These are phyloP conservation scores for Magnusiomyces sp. DNA, from an alignment of 1,139 yeast species.

Conservation along the genomic window DNA sequence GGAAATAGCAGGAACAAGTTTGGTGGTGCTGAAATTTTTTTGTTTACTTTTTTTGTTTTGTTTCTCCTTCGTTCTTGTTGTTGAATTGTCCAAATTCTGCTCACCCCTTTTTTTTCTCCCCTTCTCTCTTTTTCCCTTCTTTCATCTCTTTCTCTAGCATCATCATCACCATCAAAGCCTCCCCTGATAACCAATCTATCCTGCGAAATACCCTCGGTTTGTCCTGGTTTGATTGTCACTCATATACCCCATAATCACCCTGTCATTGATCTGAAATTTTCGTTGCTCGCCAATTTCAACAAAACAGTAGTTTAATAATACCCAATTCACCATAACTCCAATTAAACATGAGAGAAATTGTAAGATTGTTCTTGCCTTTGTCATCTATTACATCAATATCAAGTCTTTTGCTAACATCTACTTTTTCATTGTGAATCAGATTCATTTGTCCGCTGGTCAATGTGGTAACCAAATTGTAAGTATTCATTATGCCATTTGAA, in stretches of 20 bases:
- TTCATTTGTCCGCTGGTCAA: conserved; percentile 88
- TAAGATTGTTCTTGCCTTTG: conserved; percentile 30
- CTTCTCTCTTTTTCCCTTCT: too few species aligned
- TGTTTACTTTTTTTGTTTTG: not conserved
- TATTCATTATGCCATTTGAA: conserved; percentile 16
- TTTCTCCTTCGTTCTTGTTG: not conserved
- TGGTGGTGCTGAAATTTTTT: not conserved
- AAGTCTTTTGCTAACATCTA: not conserved
- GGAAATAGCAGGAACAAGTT: not conserved
- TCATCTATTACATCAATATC: not conserved
- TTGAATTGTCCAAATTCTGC: not conserved
- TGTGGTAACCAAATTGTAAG: conserved; percentile 91
- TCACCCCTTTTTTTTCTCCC: not conserved
- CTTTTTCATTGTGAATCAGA: conserved; percentile 33
- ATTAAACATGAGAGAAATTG: conserved; percentile 49
- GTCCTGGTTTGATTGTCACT: not conserved
- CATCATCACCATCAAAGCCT: too few species aligned
- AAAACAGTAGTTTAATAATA: not conserved
- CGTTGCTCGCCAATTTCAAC: not conserved
- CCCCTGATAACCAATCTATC: not conserved
- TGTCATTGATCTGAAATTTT: not conserved
- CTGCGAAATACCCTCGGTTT: not conserved
- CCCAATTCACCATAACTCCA: not conserved
- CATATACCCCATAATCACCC: not conserved
- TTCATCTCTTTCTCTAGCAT: not conserved